phyloP scores from a whole-genome alignment of 345 rosid genomes.

The Litchi chinensis region DNA sequence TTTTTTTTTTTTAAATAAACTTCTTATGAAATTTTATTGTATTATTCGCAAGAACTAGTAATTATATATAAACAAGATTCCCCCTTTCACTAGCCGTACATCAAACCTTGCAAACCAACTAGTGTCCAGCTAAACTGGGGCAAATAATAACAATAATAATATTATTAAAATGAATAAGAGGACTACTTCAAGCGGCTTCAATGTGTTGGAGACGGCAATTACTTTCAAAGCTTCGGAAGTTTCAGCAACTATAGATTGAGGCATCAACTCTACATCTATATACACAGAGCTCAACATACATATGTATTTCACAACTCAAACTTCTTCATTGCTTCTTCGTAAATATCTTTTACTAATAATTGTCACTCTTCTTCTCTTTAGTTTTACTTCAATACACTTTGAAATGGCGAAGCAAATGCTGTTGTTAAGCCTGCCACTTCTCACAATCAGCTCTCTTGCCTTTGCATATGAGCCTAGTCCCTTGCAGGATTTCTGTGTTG shows the following conservation, averaged over 20 bases:
- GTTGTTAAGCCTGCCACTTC: slow-evolving; percentile 1
- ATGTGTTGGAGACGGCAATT: background rate
- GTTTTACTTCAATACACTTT: background rate
- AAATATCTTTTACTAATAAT: background rate
- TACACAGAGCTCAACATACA: background rate
- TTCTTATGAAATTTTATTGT: background rate
- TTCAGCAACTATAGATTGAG: background rate
- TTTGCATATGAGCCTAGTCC: slow-evolving; percentile 29
- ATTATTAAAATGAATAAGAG: background rate
- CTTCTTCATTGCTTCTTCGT: background rate
- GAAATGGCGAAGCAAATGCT: slow-evolving; percentile 4
- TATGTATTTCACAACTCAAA: background rate
- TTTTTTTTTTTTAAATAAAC: too few relatives aligned
- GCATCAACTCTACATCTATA: background rate
- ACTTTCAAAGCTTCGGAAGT: background rate
- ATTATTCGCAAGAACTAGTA: background rate
- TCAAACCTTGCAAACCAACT: background rate
- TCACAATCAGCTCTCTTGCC: slow-evolving; percentile 8
- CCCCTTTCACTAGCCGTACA: background rate
- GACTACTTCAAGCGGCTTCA: background rate
- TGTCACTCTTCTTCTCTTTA: background rate
- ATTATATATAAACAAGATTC: background rate
- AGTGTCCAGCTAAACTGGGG: background rate
- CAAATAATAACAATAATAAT: too few relatives aligned
- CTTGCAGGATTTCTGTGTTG: slow-evolving; percentile 33